Percentiles rank a stretch among this genome's conserved stretches.
phyloP scores from a whole-genome alignment of 129 eudicot genomes.

The Flaveria robusta region DNA sequence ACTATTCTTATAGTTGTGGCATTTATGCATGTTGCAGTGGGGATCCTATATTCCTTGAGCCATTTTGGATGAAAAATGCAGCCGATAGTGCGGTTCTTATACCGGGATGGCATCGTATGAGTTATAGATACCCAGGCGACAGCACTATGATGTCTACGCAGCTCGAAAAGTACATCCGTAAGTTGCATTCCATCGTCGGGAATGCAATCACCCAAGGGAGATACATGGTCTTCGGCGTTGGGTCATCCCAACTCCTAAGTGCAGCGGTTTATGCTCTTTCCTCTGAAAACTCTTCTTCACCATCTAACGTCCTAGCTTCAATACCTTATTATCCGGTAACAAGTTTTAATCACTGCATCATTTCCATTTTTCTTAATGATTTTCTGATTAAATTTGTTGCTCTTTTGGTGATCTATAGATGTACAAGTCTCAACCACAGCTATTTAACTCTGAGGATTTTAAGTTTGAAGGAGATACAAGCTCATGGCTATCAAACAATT shows the following conservation, averaged over 20 bases:
- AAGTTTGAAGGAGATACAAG: constrained; percentile 55
- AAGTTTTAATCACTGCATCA: not conserved
- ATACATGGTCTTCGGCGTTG: constrained; percentile 55
- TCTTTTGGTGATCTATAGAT: not conserved
- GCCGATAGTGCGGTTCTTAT: constrained; percentile 55
- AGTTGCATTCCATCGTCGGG: constrained; percentile 53
- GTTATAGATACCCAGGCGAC: constrained; percentile 44
- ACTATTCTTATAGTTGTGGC: not conserved
- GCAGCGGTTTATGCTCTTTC: constrained; percentile 83
- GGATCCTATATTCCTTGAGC: constrained; percentile 73
- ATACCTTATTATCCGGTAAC: constrained; percentile 68
- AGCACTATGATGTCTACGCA: constrained; percentile 32
- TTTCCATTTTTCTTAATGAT: not conserved
- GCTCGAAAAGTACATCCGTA: constrained; percentile 53
- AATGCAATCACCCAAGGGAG: constrained; percentile 63
- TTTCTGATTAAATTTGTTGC: not conserved
- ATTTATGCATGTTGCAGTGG: constrained; percentile 50
- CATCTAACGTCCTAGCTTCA: constrained; percentile 49
- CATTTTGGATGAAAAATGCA: constrained; percentile 78
- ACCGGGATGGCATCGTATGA: constrained; percentile 89
- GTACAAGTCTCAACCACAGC: constrained; percentile 43
- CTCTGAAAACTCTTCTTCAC: constrained; percentile 41
- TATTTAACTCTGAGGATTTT: constrained; percentile 45
- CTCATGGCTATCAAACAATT: constrained; percentile 29
- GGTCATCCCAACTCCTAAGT: constrained; percentile 64